Conservation (phyloP, 768 basidiomycete genomes). For the Auriscalpium vulgare region DNA sequence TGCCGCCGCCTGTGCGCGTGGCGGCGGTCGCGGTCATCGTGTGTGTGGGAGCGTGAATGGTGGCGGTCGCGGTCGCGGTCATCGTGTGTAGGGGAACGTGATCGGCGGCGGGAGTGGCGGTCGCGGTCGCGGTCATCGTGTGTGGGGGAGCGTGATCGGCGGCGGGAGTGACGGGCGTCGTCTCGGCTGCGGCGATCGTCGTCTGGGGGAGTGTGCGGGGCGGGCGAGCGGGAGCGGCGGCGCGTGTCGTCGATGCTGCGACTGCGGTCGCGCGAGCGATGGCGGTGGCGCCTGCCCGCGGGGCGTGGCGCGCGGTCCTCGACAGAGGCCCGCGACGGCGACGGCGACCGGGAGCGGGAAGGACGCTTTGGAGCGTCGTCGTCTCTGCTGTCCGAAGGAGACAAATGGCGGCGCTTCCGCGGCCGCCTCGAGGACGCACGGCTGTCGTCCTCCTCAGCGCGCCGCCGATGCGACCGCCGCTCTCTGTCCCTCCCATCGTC, state of each 20-base stretch:
- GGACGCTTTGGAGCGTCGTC: constrained; percentile 17
- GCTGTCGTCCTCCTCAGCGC: constrained; percentile 30
- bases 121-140: no score
- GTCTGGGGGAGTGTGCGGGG: no score
- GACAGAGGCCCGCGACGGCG: constrained; percentile 15
- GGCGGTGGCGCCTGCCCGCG: constrained; percentile 4
- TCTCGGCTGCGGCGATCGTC: no score
- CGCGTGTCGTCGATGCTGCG: neutral
- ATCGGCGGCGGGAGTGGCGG: no score
- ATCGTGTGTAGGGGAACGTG: no score
- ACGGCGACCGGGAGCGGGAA: constrained; percentile 17
- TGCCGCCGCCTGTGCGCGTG: constrained; percentile 4
- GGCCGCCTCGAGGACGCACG: constrained; percentile 17
- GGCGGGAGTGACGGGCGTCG: no score
- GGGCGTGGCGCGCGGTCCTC: constrained; percentile 3
- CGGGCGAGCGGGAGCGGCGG: no score
- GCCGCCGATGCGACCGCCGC: constrained; percentile 28
- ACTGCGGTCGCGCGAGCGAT: neutral
- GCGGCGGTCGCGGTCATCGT: no score
- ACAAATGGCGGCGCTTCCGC: constrained; percentile 21
- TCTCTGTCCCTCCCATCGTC: constrained; percentile 24
- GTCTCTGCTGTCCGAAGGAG: constrained; percentile 16
- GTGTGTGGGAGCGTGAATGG: no score
- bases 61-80: no score
- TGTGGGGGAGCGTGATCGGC: no score